A percentile compares a stretch with the other conserved stretches of the same genome.
phyloP scores from a whole-genome alignment of 2,329 filamentous ascomycete genomes.

The Penicillium sp. region DNA sequence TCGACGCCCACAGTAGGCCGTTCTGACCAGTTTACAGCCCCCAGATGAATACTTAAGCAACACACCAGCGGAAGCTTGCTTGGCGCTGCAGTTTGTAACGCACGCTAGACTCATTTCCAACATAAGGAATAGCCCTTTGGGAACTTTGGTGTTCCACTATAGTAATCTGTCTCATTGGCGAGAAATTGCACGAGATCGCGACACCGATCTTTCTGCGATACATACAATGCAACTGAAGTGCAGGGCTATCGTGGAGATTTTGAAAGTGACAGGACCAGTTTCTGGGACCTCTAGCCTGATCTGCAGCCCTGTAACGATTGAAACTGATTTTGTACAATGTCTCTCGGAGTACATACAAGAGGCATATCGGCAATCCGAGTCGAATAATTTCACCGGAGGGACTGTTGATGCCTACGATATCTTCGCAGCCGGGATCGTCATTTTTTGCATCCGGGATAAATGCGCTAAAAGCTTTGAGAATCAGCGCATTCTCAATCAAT shows the following conservation, averaged over 20 bases:
- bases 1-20: too few species aligned
- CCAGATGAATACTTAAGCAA: background rate
- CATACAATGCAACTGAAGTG: constrained; percentile 7
- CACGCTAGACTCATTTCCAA: constrained; percentile 23
- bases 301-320: constrained; percentile 1
- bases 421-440: constrained; percentile 20
- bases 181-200: constrained; percentile 1
- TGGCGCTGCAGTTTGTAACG: constrained; percentile 17
- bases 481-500: constrained; percentile 13
- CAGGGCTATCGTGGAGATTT: constrained; percentile 15
- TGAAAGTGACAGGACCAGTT: constrained; percentile 10
- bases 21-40: too few species aligned
- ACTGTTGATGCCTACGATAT: constrained; percentile 25
- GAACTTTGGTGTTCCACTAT: constrained; percentile 18
- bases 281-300: constrained; percentile 4
- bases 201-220: too few species aligned
- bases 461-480: background rate
- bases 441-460: constrained; percentile 12
- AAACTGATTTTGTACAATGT: constrained; percentile 11
- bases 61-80: background rate
- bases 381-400: constrained; percentile 11
- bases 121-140: constrained; percentile 8
- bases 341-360: constrained; percentile 20
- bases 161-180: constrained; percentile 23
- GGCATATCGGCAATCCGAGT: constrained; percentile 19